phyloP scores from a whole-genome alignment of 2,329 filamentous ascomycete species.

The Passalora sequoiae region DNA sequence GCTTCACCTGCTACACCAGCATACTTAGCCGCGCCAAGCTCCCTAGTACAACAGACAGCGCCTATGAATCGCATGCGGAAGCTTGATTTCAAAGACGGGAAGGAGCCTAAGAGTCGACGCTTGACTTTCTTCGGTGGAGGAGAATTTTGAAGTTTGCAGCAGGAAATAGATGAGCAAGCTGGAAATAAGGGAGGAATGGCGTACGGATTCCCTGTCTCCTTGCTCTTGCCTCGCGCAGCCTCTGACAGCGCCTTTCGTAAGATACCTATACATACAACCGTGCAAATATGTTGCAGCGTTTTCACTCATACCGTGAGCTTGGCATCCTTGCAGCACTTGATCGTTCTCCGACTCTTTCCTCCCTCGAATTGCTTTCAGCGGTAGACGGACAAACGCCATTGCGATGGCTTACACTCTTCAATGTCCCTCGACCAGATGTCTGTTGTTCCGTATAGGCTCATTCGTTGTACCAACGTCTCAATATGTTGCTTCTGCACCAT shows the following conservation, averaged over 20 bases:
- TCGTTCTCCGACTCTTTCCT: not conserved
- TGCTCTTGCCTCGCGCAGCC: too few relatives aligned
- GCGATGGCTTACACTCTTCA: too few relatives aligned
- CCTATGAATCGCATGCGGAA: constrained; percentile 32
- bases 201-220: not conserved
- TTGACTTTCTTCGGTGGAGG: constrained; percentile 28
- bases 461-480: too few relatives aligned
- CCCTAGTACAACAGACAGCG: constrained; percentile 33
- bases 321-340: not conserved
- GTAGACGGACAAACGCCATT: too few relatives aligned
- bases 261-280: constrained; percentile 1
- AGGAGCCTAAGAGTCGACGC: constrained; percentile 25
- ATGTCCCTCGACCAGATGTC: too few relatives aligned
- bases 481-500: too few relatives aligned
- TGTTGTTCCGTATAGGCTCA: too few relatives aligned
- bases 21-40: constrained; percentile 27
- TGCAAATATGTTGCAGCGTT: too few relatives aligned
- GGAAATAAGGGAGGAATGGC: too few relatives aligned
- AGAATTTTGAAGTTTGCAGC: constrained; percentile 5
- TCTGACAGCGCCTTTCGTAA: not conserved
- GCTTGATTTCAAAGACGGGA: constrained; percentile 26
- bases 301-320: too few relatives aligned
- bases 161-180: not conserved
- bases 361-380: too few relatives aligned
- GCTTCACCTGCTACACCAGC: constrained; percentile 31